Conservation (phyloP, 2,329 filamentous ascomycete species). For the Harringtonia lauricola region DNA sequence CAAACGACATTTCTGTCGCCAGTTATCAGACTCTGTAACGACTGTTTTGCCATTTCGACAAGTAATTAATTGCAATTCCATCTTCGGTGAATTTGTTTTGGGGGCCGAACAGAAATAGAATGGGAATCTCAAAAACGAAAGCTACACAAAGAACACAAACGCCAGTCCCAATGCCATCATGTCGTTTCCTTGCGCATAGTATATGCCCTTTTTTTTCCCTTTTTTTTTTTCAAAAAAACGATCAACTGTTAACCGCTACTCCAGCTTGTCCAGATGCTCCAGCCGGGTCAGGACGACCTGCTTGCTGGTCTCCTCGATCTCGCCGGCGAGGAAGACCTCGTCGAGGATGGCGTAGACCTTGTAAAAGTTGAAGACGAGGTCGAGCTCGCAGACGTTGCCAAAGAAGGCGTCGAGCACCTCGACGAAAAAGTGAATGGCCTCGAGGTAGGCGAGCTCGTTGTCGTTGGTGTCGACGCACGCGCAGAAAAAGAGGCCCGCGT, state of each 20-base stretch:
- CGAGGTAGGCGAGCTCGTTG: slow-evolving; percentile 92
- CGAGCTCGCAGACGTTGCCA: slow-evolving; percentile 96
- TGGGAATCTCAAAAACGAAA: too few species aligned
- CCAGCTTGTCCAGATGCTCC: slow-evolving; percentile 93
- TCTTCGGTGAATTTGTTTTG: too few species aligned
- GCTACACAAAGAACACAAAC: not conserved
- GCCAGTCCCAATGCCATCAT: not conserved
- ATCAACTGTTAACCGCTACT: slow-evolving; percentile 40
- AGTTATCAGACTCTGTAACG: too few species aligned
- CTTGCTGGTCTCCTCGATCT: slow-evolving; percentile 98
- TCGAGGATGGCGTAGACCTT: slow-evolving; percentile 97
- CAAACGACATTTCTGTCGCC: too few species aligned
- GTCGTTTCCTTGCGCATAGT: not conserved
- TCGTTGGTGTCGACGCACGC: slow-evolving; percentile 98
- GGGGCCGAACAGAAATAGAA: too few species aligned
- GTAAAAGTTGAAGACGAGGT: slow-evolving; percentile 75
- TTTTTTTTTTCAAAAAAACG: too few species aligned
- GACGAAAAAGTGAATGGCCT: slow-evolving; percentile 98
- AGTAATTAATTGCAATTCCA: too few species aligned
- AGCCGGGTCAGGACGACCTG: slow-evolving; percentile 90
- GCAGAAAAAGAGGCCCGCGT: slow-evolving; percentile 98
- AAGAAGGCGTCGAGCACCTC: slow-evolving; percentile 98
- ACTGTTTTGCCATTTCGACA: too few species aligned
- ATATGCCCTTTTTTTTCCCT: not conserved
- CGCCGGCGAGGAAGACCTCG: slow-evolving; percentile 93